phyloP scores from a whole-genome alignment of 352 stramenopile genomes.

The Globisporangium takayamanum region DNA sequence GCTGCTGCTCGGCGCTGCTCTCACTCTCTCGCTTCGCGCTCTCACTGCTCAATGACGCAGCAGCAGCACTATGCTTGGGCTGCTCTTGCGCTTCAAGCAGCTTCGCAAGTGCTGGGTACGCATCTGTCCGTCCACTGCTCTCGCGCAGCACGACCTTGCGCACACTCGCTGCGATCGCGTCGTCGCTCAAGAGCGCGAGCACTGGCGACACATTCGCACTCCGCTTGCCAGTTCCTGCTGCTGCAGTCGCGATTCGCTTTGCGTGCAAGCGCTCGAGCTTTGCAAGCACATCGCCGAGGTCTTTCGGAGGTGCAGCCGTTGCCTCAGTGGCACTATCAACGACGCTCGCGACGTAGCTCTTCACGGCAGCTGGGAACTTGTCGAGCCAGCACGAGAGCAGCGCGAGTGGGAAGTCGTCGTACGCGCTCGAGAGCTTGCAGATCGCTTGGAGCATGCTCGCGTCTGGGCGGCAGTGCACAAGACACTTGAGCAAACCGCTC shows the following conservation, averaged over 20 bases:
- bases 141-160: slow-evolving; percentile 26
- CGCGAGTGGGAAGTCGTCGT: slow-evolving; percentile 62
- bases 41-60: not conserved
- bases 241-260: slow-evolving; percentile 15
- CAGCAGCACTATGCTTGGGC: not conserved
- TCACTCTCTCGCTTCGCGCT: slow-evolving; percentile 1
- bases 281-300: slow-evolving; percentile 44
- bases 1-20: slow-evolving; percentile 14
- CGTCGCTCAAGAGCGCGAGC: slow-evolving; percentile 40
- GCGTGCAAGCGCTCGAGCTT: slow-evolving; percentile 64
- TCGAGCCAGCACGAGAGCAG: slow-evolving; percentile 66
- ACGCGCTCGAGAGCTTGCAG: slow-evolving; percentile 59
- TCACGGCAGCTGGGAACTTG: slow-evolving; percentile 55
- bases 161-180: slow-evolving; percentile 27
- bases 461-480: slow-evolving; percentile 67
- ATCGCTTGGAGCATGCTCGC: slow-evolving; percentile 61
- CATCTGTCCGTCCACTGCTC: not conserved
- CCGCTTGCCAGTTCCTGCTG: slow-evolving; percentile 6
- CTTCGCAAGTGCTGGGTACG: slow-evolving; percentile 17
- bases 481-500: slow-evolving; percentile 67
- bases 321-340: slow-evolving; percentile 25
- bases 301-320: slow-evolving; percentile 20
- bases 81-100: slow-evolving; percentile 7
- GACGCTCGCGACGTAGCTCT: slow-evolving; percentile 42
- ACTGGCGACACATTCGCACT: slow-evolving; percentile 2